Evolutionary conservation across 768 basidiomycete genomes (phyloP).

Genomic region (Lepiota venenata): DNA sequence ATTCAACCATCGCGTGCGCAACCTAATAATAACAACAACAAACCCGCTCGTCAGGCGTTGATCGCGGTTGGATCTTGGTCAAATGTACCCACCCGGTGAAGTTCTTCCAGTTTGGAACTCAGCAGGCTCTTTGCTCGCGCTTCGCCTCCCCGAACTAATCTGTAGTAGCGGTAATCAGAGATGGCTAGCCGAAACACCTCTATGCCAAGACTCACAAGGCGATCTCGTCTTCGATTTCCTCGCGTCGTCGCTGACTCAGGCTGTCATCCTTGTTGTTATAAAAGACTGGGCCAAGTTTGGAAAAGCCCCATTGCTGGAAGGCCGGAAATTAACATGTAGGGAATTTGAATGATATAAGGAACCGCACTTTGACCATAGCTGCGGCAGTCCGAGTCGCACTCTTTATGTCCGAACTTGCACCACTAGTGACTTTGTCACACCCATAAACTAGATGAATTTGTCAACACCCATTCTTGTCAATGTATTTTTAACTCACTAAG

Average conservation of each 20-base stretch:
- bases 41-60: not conserved
- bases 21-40: slow-evolving; percentile 44
- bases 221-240: slow-evolving; percentile 88
- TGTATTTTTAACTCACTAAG: slow-evolving; percentile 48
- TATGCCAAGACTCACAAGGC: slow-evolving; percentile 51
- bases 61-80: not conserved
- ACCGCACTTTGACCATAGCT: slow-evolving; percentile 80
- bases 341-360: slow-evolving; percentile 7
- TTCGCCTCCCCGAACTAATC: slow-evolving; percentile 67
- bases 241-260: slow-evolving; percentile 72
- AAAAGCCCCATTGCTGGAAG: slow-evolving; percentile 72
- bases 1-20: slow-evolving; percentile 88
- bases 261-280: slow-evolving; percentile 69
- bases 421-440: slow-evolving; percentile 83
- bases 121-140: slow-evolving; percentile 61
- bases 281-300: slow-evolving; percentile 81
- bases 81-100: slow-evolving; percentile 58
- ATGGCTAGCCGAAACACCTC: slow-evolving; percentile 5
- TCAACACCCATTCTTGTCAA: not conserved
- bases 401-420: slow-evolving; percentile 85
- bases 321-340: slow-evolving; percentile 6
- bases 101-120: slow-evolving; percentile 64
- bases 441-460: slow-evolving; percentile 66
- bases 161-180: slow-evolving; percentile 21
- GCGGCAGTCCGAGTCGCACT: slow-evolving; percentile 78